Evolutionary conservation across 768 basidiomycete genomes (phyloP).

Genomic region (Russula sp.): DNA sequence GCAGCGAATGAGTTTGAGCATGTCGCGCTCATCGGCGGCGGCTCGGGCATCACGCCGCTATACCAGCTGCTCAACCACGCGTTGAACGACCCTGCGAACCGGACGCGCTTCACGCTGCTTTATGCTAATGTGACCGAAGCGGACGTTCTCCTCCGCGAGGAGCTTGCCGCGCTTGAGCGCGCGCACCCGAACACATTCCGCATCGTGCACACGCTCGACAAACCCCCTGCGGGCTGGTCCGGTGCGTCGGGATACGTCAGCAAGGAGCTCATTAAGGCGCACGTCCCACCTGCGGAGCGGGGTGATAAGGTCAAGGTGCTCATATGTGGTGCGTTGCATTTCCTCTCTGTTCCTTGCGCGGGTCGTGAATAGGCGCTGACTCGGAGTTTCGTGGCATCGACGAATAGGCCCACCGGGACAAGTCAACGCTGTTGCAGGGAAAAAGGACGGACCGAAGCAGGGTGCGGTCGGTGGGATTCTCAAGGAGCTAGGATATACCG

Average conservation of each 20-base stretch:
- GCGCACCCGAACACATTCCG: constrained; percentile 68
- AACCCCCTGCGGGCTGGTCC: constrained; percentile 61
- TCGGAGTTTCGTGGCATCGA: neutral
- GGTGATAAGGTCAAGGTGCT: constrained; percentile 84
- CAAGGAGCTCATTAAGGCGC: constrained; percentile 62
- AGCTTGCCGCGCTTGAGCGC: constrained; percentile 64
- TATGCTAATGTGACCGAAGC: constrained; percentile 86
- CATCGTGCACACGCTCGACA: constrained; percentile 83
- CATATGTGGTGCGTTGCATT: constrained; percentile 62
- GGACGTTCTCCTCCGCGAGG: constrained; percentile 84
- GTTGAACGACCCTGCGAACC: constrained; percentile 67
- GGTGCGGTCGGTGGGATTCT: constrained; percentile 78
- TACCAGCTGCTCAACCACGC: constrained; percentile 79
- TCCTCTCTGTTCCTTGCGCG: neutral
- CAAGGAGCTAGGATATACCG: constrained; percentile 79
- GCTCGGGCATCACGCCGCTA: constrained; percentile 86
- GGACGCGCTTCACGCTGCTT: constrained; percentile 90
- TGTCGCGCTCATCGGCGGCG: constrained; percentile 87
- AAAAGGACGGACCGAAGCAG: constrained; percentile 85
- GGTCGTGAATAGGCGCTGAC: neutral
- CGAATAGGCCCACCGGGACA: constrained; percentile 73
- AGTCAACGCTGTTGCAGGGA: constrained; percentile 82
- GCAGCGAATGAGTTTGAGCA: constrained; percentile 81
- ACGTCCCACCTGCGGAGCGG: constrained; percentile 57
- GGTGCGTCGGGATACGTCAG: constrained; percentile 73